phyloP scores from a whole-genome alignment of 805 yeast species.

The Blastobotrys peoriensis region DNA sequence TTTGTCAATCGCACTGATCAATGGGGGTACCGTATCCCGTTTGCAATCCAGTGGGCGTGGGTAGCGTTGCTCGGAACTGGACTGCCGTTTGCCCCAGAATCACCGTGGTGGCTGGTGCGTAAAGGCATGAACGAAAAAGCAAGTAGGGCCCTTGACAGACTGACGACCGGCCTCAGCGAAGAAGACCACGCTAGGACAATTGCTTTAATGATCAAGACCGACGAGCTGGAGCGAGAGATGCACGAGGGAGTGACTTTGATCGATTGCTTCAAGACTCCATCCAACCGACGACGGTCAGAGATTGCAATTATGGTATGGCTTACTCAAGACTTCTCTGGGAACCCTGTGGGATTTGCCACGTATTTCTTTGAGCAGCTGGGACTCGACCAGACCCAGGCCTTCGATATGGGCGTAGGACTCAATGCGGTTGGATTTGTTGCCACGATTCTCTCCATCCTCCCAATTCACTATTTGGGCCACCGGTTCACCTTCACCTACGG shows the following conservation, averaged over 20 bases:
- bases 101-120: constrained; percentile 50
- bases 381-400: constrained; percentile 26
- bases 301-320: constrained; percentile 41
- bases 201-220: constrained; percentile 41
- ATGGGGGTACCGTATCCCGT: constrained; percentile 14
- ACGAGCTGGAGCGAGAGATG: constrained; percentile 28
- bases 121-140: constrained; percentile 36
- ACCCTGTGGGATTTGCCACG: constrained; percentile 8
- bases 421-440: constrained; percentile 43
- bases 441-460: constrained; percentile 24
- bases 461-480: constrained; percentile 20
- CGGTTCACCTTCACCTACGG: constrained; percentile 29
- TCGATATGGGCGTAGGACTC: constrained; percentile 41
- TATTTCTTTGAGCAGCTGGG: constrained; percentile 22
- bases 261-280: constrained; percentile 44
- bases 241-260: constrained; percentile 7
- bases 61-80: constrained; percentile 13
- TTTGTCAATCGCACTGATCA: constrained; percentile 20
- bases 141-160: constrained; percentile 32
- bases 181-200: constrained; percentile 36
- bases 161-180: constrained; percentile 15
- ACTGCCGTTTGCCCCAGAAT: constrained; percentile 44
- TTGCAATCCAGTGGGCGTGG: constrained; percentile 20
- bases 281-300: constrained; percentile 45
- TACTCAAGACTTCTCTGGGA: constrained; percentile 31